These are phyloP conservation scores for Nelumbo lutea DNA, from an alignment of 164 flowering plant species.

Conservation along the genomic window DNA sequence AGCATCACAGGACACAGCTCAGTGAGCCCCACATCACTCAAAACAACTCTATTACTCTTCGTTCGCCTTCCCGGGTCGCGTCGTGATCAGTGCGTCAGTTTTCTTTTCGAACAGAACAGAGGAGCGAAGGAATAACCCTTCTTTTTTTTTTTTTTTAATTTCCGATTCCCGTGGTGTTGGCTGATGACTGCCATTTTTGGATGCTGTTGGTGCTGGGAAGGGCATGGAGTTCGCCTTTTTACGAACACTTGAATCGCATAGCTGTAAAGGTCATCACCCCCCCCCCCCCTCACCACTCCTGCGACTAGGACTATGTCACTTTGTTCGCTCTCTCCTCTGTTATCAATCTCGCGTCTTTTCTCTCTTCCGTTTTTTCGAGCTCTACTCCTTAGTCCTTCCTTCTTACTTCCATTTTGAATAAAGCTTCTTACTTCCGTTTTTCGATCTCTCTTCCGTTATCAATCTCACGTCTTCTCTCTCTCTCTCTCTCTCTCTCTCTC, in stretches of 20 bases:
- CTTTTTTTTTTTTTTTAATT: not conserved
- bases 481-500: not conserved
- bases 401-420: not conserved
- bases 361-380: not conserved
- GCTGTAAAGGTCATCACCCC: constrained; percentile 12
- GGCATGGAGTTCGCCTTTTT: constrained; percentile 15
- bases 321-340: not conserved
- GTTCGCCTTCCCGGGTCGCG: too few relatives aligned
- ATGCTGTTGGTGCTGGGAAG: constrained; percentile 6
- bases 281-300: too few relatives aligned
- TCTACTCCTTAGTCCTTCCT: not conserved
- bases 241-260: constrained; percentile 6
- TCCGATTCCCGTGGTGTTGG: not conserved
- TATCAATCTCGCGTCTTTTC: too few relatives aligned
- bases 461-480: too few relatives aligned
- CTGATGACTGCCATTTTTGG: constrained; percentile 4
- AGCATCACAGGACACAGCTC: too few relatives aligned
- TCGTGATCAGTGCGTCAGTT: too few relatives aligned
- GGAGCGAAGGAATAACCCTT: too few relatives aligned
- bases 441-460: too few relatives aligned
- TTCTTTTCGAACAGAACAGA: too few relatives aligned
- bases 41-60: too few relatives aligned
- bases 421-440: not conserved
- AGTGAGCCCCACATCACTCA: too few relatives aligned
- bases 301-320: too few relatives aligned